Evolutionary conservation across 208 protist genomes (phyloP), one percentile per base, ranked within the genome.

Genomic region (Zelonia costaricensis): DNA sequence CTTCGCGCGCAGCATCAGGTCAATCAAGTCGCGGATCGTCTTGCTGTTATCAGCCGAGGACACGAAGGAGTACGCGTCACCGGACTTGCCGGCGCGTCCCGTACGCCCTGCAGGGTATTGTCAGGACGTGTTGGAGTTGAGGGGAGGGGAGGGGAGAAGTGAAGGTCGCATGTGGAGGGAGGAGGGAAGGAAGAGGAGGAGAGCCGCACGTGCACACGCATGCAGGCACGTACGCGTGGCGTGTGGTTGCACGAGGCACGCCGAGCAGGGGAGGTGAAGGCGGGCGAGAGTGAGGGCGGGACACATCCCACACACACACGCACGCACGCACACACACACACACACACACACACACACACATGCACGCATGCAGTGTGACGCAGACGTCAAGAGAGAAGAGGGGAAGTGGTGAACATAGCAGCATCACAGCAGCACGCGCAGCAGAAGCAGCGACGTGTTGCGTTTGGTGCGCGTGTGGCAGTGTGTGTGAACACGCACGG

Each of bases 31-130:
- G 18, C 76, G 75, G 30, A 95, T 71, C 13, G 84, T 91, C 76
- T 95, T 95, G 47, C 69, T 69, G 25, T 80, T 74, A 47, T 92
- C 86, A 4, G 57, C 66, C 15, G 59, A 59, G 72, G 81, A 86
- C 2, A 97, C 80, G 57, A 97, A 92, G 27, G 88, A 88, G 72
- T 94, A 93, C 10, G 91, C 85, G 67, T 95, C 88, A 39, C 91
- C 91, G 30, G 70, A 47, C 47, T 94, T 84, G 30, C 91, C 91
- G 27, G 91, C 91, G 74, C 91, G 84, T 51, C 91, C 91, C 18
- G 91, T 97, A 67, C 91, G 88, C 48, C 91, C 90, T 93, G 61
- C 71, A 39, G 1, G 45, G n/a, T n/a, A n/a, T n/a, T n/a, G n/a
- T n/a, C n/a, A n/a, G n/a, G n/a, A n/a, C n/a, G n/a, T n/a, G n/a